Percentiles rank a stretch among this genome's conserved stretches.
Conservation (phyloP, 768 basidiomycete species). For the Collybia mongolica region DNA sequence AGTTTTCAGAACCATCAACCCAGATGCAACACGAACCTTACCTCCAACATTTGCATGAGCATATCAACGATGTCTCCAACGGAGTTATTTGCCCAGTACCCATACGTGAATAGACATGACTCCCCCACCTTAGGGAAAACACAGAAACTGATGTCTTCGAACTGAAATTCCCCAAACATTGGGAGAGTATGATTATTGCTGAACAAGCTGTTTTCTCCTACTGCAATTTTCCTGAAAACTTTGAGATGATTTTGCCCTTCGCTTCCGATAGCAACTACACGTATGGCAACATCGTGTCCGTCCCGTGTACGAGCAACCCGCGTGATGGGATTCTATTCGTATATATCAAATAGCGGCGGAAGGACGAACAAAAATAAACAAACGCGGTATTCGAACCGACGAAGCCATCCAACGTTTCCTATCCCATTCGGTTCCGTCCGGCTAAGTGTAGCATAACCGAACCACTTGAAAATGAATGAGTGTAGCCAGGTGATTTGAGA, state of each 20-base stretch:
- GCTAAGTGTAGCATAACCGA: too few relatives aligned
- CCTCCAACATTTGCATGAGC: conserved; percentile 25
- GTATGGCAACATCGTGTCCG: conserved; percentile 10
- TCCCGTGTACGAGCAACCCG: conserved; percentile 9
- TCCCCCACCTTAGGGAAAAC: conserved; percentile 17
- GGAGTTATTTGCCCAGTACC: conserved; percentile 19
- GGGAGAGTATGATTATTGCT: conserved; percentile 19
- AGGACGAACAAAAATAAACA: not conserved
- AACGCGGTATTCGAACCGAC: too few relatives aligned
- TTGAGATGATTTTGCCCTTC: conserved; percentile 9
- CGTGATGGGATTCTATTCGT: conserved; percentile 5
- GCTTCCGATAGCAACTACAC: conserved; percentile 2
- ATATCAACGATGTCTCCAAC: conserved; percentile 24
- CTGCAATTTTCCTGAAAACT: conserved; percentile 12
- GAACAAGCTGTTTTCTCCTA: not conserved
- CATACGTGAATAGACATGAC: conserved; percentile 4
- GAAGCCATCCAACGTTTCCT: too few relatives aligned
- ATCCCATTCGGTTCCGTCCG: too few relatives aligned
- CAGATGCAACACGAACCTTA: conserved; percentile 1
- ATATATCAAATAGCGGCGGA: not conserved
- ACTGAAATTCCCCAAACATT: conserved; percentile 13
- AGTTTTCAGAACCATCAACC: not conserved
- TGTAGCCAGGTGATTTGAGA: too few relatives aligned
- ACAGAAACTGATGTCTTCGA: conserved; percentile 20
- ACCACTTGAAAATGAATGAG: too few relatives aligned